A percentile compares a stretch with the other conserved stretches of the same genome.
These are phyloP conservation scores for Triadica sebifera DNA, from an alignment of 345 rosid species.

Conservation along the genomic window DNA sequence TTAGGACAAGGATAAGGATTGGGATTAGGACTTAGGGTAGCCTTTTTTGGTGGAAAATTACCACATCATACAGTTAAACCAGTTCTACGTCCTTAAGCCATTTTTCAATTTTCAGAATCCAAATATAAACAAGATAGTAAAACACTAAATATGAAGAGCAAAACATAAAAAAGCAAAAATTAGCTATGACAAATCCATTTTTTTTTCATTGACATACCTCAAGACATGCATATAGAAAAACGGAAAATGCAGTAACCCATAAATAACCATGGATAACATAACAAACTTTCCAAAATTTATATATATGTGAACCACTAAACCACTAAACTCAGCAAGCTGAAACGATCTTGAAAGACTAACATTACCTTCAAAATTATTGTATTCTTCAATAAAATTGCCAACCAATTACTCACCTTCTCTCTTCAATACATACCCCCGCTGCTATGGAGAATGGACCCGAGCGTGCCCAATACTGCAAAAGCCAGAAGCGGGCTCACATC, in stretches of 20 bases:
- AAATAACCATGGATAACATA: not conserved
- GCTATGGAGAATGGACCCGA: slow-evolving; percentile 62
- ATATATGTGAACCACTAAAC: not conserved
- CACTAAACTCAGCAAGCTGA: not conserved
- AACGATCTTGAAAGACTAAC: not conserved
- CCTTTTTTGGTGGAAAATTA: not conserved
- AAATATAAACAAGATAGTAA: not conserved
- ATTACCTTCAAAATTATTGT: slow-evolving; percentile 5
- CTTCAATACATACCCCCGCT: slow-evolving; percentile 33
- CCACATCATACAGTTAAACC: not conserved
- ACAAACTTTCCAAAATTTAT: slow-evolving; percentile 6
- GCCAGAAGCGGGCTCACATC: slow-evolving; percentile 86
- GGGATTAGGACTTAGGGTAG: not conserved
- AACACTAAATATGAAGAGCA: not conserved
- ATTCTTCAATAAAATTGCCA: not conserved
- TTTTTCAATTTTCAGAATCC: not conserved
- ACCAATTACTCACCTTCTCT: not conserved
- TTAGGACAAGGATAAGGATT: not conserved
- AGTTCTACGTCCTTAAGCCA: not conserved
- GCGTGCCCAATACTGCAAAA: slow-evolving; percentile 69
- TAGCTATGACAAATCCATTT: not conserved
- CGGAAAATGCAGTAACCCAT: not conserved
- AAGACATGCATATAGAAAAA: not conserved
- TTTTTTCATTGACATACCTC: not conserved
- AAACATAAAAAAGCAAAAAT: too few species aligned